Percentiles rank a stretch among this genome's conserved stretches.
Conservation (phyloP, 2,329 filamentous ascomycete species). For the Penicillium palitans region DNA sequence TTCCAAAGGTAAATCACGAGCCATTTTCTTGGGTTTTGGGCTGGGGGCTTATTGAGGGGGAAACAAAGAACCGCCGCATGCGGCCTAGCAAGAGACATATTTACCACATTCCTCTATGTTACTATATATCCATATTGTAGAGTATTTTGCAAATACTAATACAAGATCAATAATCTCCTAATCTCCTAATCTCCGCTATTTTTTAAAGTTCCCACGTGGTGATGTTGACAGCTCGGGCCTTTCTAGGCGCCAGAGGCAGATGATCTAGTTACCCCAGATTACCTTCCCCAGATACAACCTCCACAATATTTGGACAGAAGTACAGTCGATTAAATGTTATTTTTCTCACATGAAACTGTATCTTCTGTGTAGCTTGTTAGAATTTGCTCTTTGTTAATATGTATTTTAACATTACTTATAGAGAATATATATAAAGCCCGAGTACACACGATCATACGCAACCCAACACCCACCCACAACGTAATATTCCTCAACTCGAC, state of each 20-base stretch:
- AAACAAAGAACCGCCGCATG: background rate
- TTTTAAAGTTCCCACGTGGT: constrained; percentile 7
- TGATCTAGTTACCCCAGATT: background rate
- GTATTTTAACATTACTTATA: background rate
- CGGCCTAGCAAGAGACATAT: background rate
- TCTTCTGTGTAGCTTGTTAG: no score
- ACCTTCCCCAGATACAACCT: background rate
- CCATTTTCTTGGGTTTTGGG: no score
- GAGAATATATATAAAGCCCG: background rate
- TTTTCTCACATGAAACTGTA: no score
- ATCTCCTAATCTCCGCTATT: background rate
- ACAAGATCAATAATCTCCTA: no score
- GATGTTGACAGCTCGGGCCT: constrained; percentile 1
- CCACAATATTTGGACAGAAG: background rate
- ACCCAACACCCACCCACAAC: no score
- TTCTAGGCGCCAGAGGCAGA: background rate
- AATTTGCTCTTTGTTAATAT: no score
- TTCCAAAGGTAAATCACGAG: background rate
- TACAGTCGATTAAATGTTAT: background rate
- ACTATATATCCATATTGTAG: no score
- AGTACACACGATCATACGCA: no score
- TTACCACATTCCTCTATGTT: no score
- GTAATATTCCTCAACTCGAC: no score
- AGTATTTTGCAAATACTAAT: no score
- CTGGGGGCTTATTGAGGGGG: background rate